Base-by-base conservation (phyloP, 1,139 yeast genomes). In the Yamadazyma taylorii region DNA sequence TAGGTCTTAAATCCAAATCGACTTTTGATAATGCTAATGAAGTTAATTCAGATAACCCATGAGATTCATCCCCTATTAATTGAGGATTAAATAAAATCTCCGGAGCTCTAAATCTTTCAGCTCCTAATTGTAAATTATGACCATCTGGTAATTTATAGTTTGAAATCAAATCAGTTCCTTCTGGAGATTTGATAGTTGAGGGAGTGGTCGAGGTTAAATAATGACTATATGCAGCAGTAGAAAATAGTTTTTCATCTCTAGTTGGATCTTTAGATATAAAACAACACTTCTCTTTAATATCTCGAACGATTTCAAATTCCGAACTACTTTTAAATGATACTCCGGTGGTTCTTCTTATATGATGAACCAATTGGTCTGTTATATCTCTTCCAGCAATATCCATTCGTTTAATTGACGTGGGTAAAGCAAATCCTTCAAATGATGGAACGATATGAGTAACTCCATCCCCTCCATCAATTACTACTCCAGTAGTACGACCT, bases 401-500 rank as follows among this genome's bases (percentile, higher is more conserved):
- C 50, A 85, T 72, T 41, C 97, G 63, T 55, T 78, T 78, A 13
- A 87, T 79, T 2, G 94, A 81, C 2, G 82, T 72, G 0, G 90
- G 81, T 19, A 90, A 59, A 6, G 92, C 72, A 58, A 87, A 89
- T 4, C 97, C 97, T 42, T 88, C 92, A 58, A 77, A 90, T 0
- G 92, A 88, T 0, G 97, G 96, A 1, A 88, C 95, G 7, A 87
- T 74, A 55, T 86, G 92, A 32, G 85, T 78, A 17, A 88, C 95
- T 3, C 97, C 97, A 56, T 90, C 97, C 3, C 97, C 97, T 27
- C 85, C 78, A 56, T 90, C 97, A 11, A 90, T 59, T 9, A 88
- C 95, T 28, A 87, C 77, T 1, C 97, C 97, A 0, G 96, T 89
- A 3, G 97, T 90, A 48, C 89, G 67, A 0, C 97, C 97, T 3